These are phyloP conservation scores for Akanthomyces lecanii DNA, from an alignment of 2,329 filamentous ascomycete genomes.

Conservation along the genomic window DNA sequence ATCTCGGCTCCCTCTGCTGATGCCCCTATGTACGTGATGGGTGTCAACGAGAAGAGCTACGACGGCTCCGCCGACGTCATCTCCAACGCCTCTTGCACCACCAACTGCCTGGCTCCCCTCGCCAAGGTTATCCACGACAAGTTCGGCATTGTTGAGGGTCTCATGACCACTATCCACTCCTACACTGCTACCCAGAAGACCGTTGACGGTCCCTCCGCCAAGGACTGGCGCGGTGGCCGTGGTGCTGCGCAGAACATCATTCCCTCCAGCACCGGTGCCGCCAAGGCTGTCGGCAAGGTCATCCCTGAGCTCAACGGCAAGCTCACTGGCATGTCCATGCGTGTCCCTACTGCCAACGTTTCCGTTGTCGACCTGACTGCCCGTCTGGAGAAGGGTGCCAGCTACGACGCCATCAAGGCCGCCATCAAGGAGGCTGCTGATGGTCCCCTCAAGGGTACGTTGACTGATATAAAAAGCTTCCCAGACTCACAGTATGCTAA, in stretches of 20 bases:
- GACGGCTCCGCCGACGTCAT: constrained; percentile 86
- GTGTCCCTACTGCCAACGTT: constrained; percentile 97
- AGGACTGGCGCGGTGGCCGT: constrained; percentile 99
- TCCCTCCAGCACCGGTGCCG: constrained; percentile 96
- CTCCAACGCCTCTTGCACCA: constrained; percentile 99
- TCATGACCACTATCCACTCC: constrained; percentile 99
- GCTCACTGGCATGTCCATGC: constrained; percentile 99
- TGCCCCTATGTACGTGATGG: constrained; percentile 99
- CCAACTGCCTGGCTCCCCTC: constrained; percentile 98
- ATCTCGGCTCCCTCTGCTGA: constrained; percentile 90
- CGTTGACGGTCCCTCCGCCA: constrained; percentile 92
- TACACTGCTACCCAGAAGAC: constrained; percentile 99
- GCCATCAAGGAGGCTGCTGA: constrained; percentile 84
- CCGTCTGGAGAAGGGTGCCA: constrained; percentile 86
- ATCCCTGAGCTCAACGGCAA: constrained; percentile 98
- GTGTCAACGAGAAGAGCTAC: constrained; percentile 95
- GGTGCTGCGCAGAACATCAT: constrained; percentile 99
- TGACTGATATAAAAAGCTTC: constrained; percentile 23
- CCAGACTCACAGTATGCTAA: constrained; percentile 17
- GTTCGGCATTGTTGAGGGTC: constrained; percentile 94
- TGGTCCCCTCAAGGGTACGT: constrained; percentile 74
- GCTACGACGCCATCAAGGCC: constrained; percentile 89
- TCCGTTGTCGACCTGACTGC: constrained; percentile 96
- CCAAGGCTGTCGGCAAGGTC: constrained; percentile 99
- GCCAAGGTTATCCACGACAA: constrained; percentile 99